These are phyloP conservation scores for Cryomyces minteri DNA, from an alignment of 495 filamentous ascomycete genomes.

Conservation along the genomic window DNA sequence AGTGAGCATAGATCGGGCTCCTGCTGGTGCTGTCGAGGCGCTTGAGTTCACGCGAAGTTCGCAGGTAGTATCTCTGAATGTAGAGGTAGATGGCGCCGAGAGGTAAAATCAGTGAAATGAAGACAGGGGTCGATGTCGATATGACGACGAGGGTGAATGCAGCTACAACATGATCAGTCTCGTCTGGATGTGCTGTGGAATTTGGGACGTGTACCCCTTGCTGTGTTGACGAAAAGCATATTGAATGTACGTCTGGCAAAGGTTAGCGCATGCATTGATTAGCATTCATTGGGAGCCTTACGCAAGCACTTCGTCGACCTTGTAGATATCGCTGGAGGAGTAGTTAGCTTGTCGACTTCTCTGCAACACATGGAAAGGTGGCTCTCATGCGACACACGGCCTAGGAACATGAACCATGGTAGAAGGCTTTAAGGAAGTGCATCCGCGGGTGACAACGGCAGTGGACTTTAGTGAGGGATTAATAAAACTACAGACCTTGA, in stretches of 20 bases:
- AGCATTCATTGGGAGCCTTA: constrained; percentile 12
- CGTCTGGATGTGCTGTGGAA: neutral
- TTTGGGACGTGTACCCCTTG: constrained; percentile 35
- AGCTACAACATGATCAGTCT: constrained; percentile 11
- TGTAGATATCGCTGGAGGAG: constrained; percentile 69
- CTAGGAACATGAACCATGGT: neutral
- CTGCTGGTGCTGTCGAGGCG: constrained; percentile 86
- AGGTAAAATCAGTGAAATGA: constrained; percentile 64
- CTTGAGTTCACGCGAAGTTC: constrained; percentile 91
- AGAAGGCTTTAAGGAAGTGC: neutral
- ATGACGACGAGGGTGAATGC: constrained; percentile 75
- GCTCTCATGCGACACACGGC: no score
- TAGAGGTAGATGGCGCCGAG: constrained; percentile 69
- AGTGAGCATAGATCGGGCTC: constrained; percentile 95
- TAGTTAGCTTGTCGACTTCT: constrained; percentile 12
- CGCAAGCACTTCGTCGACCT: constrained; percentile 88
- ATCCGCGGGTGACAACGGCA: neutral
- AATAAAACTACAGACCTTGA: constrained; percentile 44
- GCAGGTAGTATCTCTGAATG: constrained; percentile 93
- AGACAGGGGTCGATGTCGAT: constrained; percentile 59
- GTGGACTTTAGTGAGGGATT: neutral
- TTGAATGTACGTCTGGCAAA: constrained; percentile 21
- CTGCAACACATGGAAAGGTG: neutral
- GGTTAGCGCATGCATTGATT: constrained; percentile 1
- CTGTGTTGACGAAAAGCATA: constrained; percentile 71